phyloP scores from a whole-genome alignment of 345 rosid species.

The Eucalyptus camaldulensis region DNA sequence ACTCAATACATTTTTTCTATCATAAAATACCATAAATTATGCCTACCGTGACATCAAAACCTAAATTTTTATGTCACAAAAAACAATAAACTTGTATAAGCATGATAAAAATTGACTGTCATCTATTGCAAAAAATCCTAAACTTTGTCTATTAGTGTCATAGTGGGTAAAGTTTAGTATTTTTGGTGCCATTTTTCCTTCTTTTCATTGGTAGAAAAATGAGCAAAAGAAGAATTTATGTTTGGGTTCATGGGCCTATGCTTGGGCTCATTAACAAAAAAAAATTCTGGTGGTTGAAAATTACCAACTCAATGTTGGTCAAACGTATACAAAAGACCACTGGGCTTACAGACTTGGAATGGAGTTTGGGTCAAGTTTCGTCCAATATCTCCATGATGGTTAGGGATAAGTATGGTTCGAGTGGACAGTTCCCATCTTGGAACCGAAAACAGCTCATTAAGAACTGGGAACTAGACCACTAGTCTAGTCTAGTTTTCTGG shows the following conservation, averaged over 20 bases:
- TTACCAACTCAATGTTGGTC: not conserved
- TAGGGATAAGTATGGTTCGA: rapidly evolving
- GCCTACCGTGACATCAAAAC: too few relatives aligned
- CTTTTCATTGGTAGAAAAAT: not conserved
- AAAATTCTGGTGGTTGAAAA: not conserved
- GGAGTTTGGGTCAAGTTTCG: not conserved
- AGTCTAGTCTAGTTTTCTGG: rapidly evolving
- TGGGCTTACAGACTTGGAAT: not conserved
- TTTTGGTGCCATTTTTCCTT: not conserved
- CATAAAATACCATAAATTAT: too few relatives aligned
- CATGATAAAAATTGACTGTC: not conserved
- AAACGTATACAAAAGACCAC: not conserved
- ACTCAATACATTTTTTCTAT: too few relatives aligned
- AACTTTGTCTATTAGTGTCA: not conserved
- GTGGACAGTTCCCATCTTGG: too few relatives aligned
- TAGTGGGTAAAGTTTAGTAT: not conserved
- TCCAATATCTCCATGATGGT: too few relatives aligned
- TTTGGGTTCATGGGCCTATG: not conserved
- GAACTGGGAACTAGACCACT: rapidly evolving
- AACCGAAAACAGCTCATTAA: rapidly evolving
- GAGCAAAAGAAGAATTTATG: not conserved
- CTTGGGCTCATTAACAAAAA: not conserved
- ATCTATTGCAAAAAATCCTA: not conserved
- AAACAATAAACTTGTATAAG: not conserved
- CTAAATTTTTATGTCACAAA: not conserved